These are phyloP conservation scores for Udeniomyces megalosporus DNA, from an alignment of 768 basidiomycete genomes.

Conservation along the genomic window DNA sequence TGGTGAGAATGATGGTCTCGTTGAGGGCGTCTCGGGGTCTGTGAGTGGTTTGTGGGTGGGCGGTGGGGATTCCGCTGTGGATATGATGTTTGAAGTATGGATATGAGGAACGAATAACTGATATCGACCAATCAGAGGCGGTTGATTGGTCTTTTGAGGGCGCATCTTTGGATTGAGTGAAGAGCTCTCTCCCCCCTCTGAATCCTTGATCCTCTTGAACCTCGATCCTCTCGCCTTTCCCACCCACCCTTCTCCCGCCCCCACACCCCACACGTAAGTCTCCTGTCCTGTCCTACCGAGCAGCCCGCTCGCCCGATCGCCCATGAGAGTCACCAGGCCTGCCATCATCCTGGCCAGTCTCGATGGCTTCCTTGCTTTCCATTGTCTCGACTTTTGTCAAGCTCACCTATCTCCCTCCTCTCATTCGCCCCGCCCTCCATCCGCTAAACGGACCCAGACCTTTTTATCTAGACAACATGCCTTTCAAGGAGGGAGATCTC, in stretches of 20 bases:
- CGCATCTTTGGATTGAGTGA: background rate
- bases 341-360: background rate
- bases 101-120: background rate
- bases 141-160: background rate
- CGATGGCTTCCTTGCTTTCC: background rate
- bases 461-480: background rate
- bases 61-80: background rate
- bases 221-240: background rate
- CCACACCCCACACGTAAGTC: background rate
- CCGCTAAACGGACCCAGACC: background rate
- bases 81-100: background rate
- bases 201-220: background rate
- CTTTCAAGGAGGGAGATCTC: conserved; percentile 9
- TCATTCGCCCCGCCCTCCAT: background rate
- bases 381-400: no score
- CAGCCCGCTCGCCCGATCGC: background rate
- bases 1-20: no score
- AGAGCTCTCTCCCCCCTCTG: background rate
- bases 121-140: background rate
- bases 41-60: background rate
- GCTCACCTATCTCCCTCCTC: no score
- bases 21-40: background rate
- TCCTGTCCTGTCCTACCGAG: background rate
- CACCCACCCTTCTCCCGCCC: background rate
- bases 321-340: background rate